These are phyloP conservation scores for Cladosporium halotolerans DNA, from an alignment of 2,329 filamentous ascomycete genomes.

Conservation along the genomic window DNA sequence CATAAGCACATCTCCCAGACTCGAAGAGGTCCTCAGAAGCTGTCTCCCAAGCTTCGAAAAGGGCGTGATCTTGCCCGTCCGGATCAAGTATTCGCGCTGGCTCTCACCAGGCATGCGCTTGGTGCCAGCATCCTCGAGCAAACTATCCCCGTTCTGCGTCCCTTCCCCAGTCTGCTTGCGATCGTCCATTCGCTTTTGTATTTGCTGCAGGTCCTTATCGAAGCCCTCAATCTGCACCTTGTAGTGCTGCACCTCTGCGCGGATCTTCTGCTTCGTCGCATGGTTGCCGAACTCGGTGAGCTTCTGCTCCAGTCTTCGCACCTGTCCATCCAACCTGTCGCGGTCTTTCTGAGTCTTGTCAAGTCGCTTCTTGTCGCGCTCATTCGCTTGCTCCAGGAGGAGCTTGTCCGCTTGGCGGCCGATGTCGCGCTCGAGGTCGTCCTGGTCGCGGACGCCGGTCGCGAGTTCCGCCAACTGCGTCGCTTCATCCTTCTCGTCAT, in stretches of 20 bases:
- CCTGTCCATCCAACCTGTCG: slow-evolving; percentile 58
- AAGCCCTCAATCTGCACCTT: slow-evolving; percentile 59
- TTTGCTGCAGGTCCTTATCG: slow-evolving; percentile 69
- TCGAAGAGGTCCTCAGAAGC: slow-evolving; percentile 58
- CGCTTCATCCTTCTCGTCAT: slow-evolving; percentile 29
- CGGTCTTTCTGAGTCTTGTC: slow-evolving; percentile 50
- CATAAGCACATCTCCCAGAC: slow-evolving; percentile 68
- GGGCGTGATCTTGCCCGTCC: slow-evolving; percentile 95
- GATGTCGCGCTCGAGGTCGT: slow-evolving; percentile 86
- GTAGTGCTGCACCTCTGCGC: slow-evolving; percentile 60
- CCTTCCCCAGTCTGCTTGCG: slow-evolving; percentile 55
- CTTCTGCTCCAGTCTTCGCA: slow-evolving; percentile 53
- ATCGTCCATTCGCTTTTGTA: slow-evolving; percentile 72
- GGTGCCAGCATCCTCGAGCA: slow-evolving; percentile 42
- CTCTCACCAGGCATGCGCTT: slow-evolving; percentile 70
- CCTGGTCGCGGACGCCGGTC: slow-evolving; percentile 65
- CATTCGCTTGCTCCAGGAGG: slow-evolving; percentile 56
- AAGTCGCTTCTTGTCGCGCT: slow-evolving; percentile 56
- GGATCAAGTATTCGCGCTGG: slow-evolving; percentile 81
- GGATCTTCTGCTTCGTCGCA: slow-evolving; percentile 52
- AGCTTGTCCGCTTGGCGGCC: slow-evolving; percentile 57
- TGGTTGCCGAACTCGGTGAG: slow-evolving; percentile 50
- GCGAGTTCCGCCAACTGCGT: slow-evolving; percentile 33
- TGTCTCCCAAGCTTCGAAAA: slow-evolving; percentile 72
- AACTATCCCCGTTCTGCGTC: slow-evolving; percentile 31